A percentile compares a stretch with the other conserved stretches of the same genome.
These are phyloP conservation scores for Xylariales sp. DNA, from an alignment of 2,329 filamentous ascomycete genomes.

Conservation along the genomic window DNA sequence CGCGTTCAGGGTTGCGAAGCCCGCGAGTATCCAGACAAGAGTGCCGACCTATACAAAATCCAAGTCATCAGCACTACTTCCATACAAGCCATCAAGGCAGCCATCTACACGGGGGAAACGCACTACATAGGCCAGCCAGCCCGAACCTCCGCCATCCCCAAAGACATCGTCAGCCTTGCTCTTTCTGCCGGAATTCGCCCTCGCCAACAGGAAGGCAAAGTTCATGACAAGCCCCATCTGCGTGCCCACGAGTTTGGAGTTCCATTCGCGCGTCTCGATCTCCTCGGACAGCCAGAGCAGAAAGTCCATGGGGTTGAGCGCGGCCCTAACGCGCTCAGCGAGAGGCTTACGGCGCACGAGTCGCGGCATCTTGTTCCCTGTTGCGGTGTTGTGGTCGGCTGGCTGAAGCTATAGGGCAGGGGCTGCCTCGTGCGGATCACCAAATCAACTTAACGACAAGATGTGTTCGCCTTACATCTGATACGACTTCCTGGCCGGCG, in stretches of 20 bases:
- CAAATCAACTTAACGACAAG: too few relatives aligned
- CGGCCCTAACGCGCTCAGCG: constrained; percentile 71
- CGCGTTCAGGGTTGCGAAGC: constrained; percentile 69
- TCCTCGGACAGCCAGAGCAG: constrained; percentile 89
- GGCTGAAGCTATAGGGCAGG: constrained; percentile 8
- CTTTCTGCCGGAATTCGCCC: constrained; percentile 64
- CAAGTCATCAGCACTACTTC: too few relatives aligned
- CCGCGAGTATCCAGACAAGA: constrained; percentile 63
- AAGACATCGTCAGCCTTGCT: constrained; percentile 76
- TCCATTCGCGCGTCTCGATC: constrained; percentile 86
- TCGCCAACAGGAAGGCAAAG: constrained; percentile 72
- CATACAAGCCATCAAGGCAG: too few relatives aligned
- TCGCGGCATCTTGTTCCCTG: constrained; percentile 54
- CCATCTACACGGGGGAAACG: too few relatives aligned
- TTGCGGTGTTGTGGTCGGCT: constrained; percentile 1
- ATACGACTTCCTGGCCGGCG: too few relatives aligned
- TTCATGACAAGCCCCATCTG: constrained; percentile 75
- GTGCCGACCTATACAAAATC: constrained; percentile 53
- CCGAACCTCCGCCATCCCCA: constrained; percentile 59
- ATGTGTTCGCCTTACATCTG: too few relatives aligned
- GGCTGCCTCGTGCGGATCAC: neutral
- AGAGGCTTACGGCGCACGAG: constrained; percentile 80
- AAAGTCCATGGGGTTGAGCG: constrained; percentile 84
- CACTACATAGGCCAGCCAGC: constrained; percentile 59
- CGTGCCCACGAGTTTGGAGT: constrained; percentile 72